Evolutionary conservation across 1,139 yeast species (phyloP), one percentile per base, ranked within the genome.

Genomic region (Blastobotrys capitulatus): DNA sequence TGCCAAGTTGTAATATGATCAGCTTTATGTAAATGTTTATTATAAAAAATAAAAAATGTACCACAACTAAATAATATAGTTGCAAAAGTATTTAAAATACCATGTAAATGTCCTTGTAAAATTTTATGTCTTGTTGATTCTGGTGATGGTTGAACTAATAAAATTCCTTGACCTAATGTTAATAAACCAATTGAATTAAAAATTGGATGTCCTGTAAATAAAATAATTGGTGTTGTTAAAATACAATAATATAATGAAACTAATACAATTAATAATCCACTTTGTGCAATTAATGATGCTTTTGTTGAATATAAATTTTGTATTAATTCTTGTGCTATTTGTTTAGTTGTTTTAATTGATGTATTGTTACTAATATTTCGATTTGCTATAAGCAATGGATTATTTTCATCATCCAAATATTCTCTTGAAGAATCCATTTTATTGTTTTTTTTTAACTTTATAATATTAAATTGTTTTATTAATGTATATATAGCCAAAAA

Each of bases 1-100:
- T 64, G 68, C 56, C 64, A 59, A 6, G 67, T 58, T 20, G 61
- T 56, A 44, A 60, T 48, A 54, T 64, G 68, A 19, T 39, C 47
- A 2, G 63, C 63, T 18, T 52, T 52, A 50, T 60, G 58, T 27
- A 46, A 38, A 22, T 54, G 50, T 52, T 64, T 64, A 54, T 60
- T 62, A 54, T 56, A 57, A 44, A 57, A 54, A 37, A 64, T 60
- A 36, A 54, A 45, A 16, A 53, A 47, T 19, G 54, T 55, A 2
- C 64, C 66, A 13, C 38, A 37, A 1, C 55, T 44, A 46, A 57
- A 60, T 12, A 52, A 43, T 34, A 50, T 38, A 4, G 56, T 53
- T 12, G 60, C 54, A 20, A 56, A 32, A 1, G 56, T 41, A 51
- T 62, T 61, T 39, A 64, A 48, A 9, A 59, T 40, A 20, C 67